Evolutionary conservation across 2,329 filamentous ascomycete species (phyloP).

Genomic region (Penicillium hesseltinei): DNA sequence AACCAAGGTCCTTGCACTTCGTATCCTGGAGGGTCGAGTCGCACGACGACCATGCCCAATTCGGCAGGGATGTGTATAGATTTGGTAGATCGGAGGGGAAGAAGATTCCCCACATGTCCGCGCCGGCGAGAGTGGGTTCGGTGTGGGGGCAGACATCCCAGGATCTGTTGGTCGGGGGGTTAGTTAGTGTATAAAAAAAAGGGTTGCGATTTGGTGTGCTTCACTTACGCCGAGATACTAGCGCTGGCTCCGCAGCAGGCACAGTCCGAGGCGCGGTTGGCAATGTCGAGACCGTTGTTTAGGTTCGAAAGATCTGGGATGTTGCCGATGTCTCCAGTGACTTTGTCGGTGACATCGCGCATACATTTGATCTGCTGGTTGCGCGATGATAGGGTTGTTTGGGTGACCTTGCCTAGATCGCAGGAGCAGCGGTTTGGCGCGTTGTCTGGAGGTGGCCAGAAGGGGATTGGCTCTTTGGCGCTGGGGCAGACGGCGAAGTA

Average conservation of each 20-base stretch:
- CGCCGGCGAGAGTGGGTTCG: conserved; percentile 19
- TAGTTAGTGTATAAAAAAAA: neutral
- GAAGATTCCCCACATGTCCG: conserved; percentile 21
- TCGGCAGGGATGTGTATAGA: conserved; percentile 16
- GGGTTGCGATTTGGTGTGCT: neutral
- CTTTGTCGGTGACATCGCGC: conserved; percentile 17
- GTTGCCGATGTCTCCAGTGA: conserved; percentile 3
- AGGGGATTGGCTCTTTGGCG: conserved; percentile 36
- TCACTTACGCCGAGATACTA: conserved; percentile 35
- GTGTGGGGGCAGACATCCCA: conserved; percentile 37
- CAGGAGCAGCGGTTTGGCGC: conserved; percentile 40
- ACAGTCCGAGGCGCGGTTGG: conserved; percentile 29
- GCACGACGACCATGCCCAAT: conserved; percentile 24
- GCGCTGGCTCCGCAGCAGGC: conserved; percentile 39
- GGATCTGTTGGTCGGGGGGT: conserved; percentile 16
- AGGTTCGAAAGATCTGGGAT: conserved; percentile 19
- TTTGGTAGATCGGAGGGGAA: conserved; percentile 22
- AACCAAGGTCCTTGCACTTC: conserved; percentile 23
- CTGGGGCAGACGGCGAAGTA: conserved; percentile 35
- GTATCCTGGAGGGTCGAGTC: conserved; percentile 15
- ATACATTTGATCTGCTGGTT: conserved; percentile 22
- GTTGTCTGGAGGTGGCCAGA: conserved; percentile 38
- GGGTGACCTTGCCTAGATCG: conserved; percentile 34
- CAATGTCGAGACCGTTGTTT: conserved; percentile 21
- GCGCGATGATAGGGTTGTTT: conserved; percentile 19